Base-by-base conservation (phyloP, 768 basidiomycete genomes). In the Kwoniella sp. region DNA sequence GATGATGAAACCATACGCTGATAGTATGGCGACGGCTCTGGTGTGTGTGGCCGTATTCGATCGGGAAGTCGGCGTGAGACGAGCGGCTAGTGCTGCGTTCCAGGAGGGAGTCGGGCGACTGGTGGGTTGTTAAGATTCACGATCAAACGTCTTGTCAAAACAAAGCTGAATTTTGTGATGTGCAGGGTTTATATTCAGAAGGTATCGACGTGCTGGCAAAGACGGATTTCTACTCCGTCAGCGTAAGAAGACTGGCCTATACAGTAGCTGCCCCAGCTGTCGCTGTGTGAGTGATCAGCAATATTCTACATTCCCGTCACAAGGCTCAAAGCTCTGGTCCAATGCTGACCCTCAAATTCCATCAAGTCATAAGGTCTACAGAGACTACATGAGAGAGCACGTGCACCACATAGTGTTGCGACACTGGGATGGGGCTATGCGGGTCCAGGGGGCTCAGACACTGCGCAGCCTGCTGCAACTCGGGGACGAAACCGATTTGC, bases 81-180 rank as follows among this genome's bases (percentile, higher is more conserved):
- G 96, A 70, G 95, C 96, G 15, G 94, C 94, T 13, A 98, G 95
- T 80, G 96, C 96, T 20, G 92, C 94, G 13, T 98, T 92, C 78
- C 96, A 99, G 81, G 96, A 99, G 82, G 89, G 90, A 74, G 96
- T 97, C 41, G 96, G 96, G 13, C 84, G 96, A 76, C 89, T 90
- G 83, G 95, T 96, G 75, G 79, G 88, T 80, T 15, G 1, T 31
- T 55, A 47, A 53, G 63, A 48, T 25, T 62, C 58, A 1, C n/a
- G 29, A 20, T n/a, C n/a, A 34, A 22, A 26, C 13, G 17, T 48
- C 13, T 29, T 13, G 15, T 15, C 34, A 58, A 17, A 48, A 37
- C n/a, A n/a, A 23, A 25, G 13, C 15, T 23, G 29, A 55, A 68
- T 59, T 23, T 56, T 53, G 28, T 47, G 31, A 17, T 12, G 0